A percentile compares a stretch with the other conserved stretches of the same genome.
These are phyloP conservation scores for Pseudoscleropodium purum DNA, from an alignment of 225 moss, liverwort and hornwort genomes.

Conservation along the genomic window DNA sequence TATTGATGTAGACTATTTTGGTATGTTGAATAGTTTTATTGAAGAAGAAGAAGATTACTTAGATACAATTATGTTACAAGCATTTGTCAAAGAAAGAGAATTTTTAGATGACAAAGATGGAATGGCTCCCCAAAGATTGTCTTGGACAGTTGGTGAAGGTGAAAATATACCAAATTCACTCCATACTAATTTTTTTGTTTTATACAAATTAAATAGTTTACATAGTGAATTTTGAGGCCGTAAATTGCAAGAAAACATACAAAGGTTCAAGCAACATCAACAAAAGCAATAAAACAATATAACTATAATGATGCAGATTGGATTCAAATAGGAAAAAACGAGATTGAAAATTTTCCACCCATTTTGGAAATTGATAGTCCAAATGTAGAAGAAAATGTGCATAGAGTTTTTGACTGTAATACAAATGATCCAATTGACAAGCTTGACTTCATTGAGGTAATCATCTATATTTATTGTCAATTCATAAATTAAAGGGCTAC, in stretches of 20 bases:
- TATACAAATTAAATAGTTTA: not conserved
- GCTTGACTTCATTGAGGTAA: slow-evolving; percentile 20
- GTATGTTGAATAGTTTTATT: slow-evolving; percentile 11
- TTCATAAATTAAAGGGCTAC: not conserved
- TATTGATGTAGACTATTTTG: slow-evolving; percentile 10
- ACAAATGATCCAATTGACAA: not conserved
- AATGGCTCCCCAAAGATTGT: not conserved
- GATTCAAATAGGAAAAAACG: slow-evolving; percentile 17
- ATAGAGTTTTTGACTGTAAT: not conserved
- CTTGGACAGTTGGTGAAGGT: not conserved
- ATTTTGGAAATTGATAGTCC: not conserved
- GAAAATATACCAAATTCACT: not conserved
- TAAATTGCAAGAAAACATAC: not conserved
- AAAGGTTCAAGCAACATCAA: not conserved
- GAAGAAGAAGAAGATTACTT: slow-evolving; percentile 18
- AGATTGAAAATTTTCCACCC: not conserved
- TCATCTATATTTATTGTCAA: not conserved
- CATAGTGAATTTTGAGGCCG: not conserved
- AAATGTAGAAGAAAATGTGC: not conserved
- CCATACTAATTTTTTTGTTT: not conserved
- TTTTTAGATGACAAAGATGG: not conserved
- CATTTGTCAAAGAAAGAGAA: not conserved
- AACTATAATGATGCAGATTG: slow-evolving; percentile 18
- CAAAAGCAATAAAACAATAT: not conserved
- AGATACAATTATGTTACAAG: not conserved